Percentiles rank a stretch among this genome's conserved stretches.
These are phyloP conservation scores for Blastobotrys attinorum DNA, from an alignment of 805 yeast genomes.

Conservation along the genomic window DNA sequence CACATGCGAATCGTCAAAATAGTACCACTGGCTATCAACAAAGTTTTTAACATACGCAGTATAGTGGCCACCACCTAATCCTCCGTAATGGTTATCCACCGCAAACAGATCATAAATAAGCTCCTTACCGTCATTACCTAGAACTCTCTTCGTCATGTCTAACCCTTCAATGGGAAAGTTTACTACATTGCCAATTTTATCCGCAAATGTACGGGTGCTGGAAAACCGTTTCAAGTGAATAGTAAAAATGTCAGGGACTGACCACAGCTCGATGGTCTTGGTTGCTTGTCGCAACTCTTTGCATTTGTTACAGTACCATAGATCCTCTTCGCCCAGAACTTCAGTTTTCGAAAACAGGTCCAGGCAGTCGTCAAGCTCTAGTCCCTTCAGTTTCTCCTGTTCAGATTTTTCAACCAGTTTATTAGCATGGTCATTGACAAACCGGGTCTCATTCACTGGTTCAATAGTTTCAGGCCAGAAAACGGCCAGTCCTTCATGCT, in stretches of 20 bases:
- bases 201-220: constrained; percentile 75
- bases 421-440: constrained; percentile 11
- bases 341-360: constrained; percentile 72
- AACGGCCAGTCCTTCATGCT: no score
- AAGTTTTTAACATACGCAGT: constrained; percentile 83
- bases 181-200: constrained; percentile 77
- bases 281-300: constrained; percentile 86
- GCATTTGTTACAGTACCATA: constrained; percentile 92
- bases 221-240: constrained; percentile 89
- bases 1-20: constrained; percentile 81
- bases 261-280: constrained; percentile 86
- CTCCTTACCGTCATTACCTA: constrained; percentile 23
- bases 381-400: constrained; percentile 26
- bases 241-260: constrained; percentile 83
- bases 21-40: constrained; percentile 75
- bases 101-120: constrained; percentile 78
- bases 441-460: neutral
- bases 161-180: constrained; percentile 81
- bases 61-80: constrained; percentile 96
- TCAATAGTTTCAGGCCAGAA: no score
- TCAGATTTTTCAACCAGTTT: constrained; percentile 17
- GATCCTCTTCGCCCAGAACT: constrained; percentile 75
- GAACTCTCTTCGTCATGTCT: constrained; percentile 58
- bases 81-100: constrained; percentile 94
- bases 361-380: constrained; percentile 67